Evolutionary conservation across 129 eudicot genomes (phyloP), one percentile per base, ranked within the genome.

Genomic region (Lactuca saligna): DNA sequence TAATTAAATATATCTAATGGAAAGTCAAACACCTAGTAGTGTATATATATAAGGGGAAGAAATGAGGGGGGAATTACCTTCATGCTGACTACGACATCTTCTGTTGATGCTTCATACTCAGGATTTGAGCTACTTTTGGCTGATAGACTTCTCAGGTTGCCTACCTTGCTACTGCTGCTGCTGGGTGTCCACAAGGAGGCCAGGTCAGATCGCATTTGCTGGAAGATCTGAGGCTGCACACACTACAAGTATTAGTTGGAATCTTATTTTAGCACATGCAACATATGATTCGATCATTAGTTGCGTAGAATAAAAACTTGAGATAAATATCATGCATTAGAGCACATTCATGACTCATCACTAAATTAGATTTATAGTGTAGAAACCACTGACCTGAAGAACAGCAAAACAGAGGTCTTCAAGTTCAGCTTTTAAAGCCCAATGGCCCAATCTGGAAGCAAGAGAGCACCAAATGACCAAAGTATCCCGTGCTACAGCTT

Each of bases 401-500:
- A 92, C 96, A 41, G 91, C 98, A 82, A 92, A 92, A 78, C 98
- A 92, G 32, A 92, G 89, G 78, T 92, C 98, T 82, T 92, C 98
- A 63, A 92, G 85, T 84, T 92, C 95, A 72, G 98, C 95, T 79
- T 92, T 92, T 71, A 92, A 68, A 79, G 98, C 95, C 98, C 98
- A 92, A 33, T 88, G 83, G 53, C 98, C 98, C 81, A 92, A 71
- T 61, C 98, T 81, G 54, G 96, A 92, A 78, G 98, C 98, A 78
- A 92, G 95, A 46, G 98, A 92, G 74, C 98, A 92, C 98, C 98
- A 92, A 69, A 92, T 81, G 77, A 84, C 89, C 78, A 92, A 78
- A 56, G 96, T 92, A 75, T 92, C 98, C 79, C 88, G 83, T 54
- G 98, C 98, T 63, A 92, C 98, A 76, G 98, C 96, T 84, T 84